phyloP scores from a whole-genome alignment of 805 yeast species.

The Monosporozyma servazzii region DNA sequence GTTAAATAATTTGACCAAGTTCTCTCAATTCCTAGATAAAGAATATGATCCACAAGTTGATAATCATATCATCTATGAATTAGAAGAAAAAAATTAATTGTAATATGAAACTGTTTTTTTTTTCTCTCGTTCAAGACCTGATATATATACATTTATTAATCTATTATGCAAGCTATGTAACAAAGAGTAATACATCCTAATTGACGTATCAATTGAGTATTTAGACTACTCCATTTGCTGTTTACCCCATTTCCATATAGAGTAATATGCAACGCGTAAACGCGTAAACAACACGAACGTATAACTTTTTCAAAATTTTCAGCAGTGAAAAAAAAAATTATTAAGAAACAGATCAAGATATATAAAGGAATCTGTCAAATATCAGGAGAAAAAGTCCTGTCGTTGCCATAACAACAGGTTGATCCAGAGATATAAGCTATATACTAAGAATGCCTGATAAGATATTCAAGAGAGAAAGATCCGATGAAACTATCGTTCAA shows the following conservation, averaged over 20 bases:
- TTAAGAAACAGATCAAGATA: background rate
- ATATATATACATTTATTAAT: no score
- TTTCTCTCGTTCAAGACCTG: no score
- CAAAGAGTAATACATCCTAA: background rate
- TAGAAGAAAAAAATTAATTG: slow-evolving; percentile 25
- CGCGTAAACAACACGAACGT: background rate
- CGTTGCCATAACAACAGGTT: background rate
- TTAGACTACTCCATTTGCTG: background rate
- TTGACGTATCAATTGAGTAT: background rate
- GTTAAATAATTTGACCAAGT: slow-evolving; percentile 68
- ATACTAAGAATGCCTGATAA: slow-evolving; percentile 1
- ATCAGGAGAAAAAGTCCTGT: background rate
- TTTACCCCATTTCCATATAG: background rate
- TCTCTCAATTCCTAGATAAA: slow-evolving; percentile 68
- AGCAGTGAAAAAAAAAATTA: background rate
- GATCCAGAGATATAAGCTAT: background rate
- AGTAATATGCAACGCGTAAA: slow-evolving; percentile 1
- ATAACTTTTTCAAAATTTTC: background rate
- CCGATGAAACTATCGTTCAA: slow-evolving; percentile 7
- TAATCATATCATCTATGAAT: slow-evolving; percentile 29
- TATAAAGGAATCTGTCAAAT: background rate
- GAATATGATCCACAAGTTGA: slow-evolving; percentile 69
- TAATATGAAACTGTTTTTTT: no score
- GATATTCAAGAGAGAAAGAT: slow-evolving; percentile 9
- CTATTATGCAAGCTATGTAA: background rate